Percentiles rank a stretch among this genome's conserved stretches.
Evolutionary conservation across 257 asterid genomes (phyloP).

Genomic region (Solanum chiquidenum): DNA sequence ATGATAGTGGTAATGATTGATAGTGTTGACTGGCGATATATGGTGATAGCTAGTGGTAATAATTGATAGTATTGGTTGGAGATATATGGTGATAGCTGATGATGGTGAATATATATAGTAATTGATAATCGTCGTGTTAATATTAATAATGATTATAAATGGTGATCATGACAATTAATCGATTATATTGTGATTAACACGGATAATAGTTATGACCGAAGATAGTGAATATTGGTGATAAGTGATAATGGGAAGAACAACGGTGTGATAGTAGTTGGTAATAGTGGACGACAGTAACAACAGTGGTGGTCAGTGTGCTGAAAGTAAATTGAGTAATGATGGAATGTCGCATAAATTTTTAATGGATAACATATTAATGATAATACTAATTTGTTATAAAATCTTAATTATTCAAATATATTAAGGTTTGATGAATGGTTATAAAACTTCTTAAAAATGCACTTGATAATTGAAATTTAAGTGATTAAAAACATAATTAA

Average conservation of each 20-base stretch:
- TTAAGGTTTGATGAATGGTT: background rate
- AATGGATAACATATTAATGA: background rate
- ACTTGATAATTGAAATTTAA: background rate
- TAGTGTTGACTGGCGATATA: background rate
- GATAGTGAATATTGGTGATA: background rate
- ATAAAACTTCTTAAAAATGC: background rate
- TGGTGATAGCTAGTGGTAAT: background rate
- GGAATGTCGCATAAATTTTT: background rate
- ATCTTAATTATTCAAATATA: background rate
- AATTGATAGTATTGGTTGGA: background rate
- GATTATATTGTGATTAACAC: background rate
- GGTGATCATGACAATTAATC: background rate
- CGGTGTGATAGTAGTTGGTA: accelerated
- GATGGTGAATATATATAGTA: background rate
- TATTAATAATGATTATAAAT: background rate
- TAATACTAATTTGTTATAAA: background rate
- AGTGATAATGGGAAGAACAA: background rate
- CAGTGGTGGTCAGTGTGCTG: background rate
- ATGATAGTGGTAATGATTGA: background rate
- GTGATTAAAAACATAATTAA: background rate
- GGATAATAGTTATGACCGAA: background rate
- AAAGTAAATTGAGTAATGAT: background rate
- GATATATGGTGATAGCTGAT: background rate
- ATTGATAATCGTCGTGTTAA: no score
- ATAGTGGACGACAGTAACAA: background rate